phyloP scores from a whole-genome alignment of 148 eudicot genomes.

The Camellia granthamiana region DNA sequence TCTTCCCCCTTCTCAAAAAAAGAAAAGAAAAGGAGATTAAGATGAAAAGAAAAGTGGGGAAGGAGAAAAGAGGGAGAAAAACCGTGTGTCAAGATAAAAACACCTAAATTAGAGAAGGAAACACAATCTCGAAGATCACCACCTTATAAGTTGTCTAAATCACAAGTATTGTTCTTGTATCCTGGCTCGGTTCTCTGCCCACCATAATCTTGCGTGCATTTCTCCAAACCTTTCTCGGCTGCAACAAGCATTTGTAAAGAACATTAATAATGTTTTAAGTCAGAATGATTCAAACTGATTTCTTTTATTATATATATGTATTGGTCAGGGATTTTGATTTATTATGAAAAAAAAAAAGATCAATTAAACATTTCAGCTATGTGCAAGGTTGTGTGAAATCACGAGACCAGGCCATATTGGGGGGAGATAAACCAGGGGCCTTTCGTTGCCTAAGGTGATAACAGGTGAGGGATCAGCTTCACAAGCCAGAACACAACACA shows the following conservation, averaged over 20 bases:
- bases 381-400: background rate
- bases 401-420: background rate
- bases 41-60: background rate
- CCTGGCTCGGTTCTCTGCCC: conserved; percentile 88
- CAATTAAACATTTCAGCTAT: too few species aligned
- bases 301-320: background rate
- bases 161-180: conserved; percentile 90
- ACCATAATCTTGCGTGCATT: conserved; percentile 81
- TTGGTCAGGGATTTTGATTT: background rate
- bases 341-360: background rate
- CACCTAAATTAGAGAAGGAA: background rate
- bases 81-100: background rate
- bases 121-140: conserved; percentile 2
- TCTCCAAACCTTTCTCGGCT: conserved; percentile 92
- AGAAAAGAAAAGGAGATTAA: background rate
- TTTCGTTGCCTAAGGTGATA: too few species aligned
- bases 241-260: conserved; percentile 30
- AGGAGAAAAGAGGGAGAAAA: background rate
- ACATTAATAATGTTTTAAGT: background rate
- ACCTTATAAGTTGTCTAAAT: conserved; percentile 17
- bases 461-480: background rate
- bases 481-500: background rate
- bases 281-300: background rate
- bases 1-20: background rate
- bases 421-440: background rate